Evolutionary conservation across 2,329 filamentous ascomycete species (phyloP).

Genomic region (Colletotrichum paranaense): DNA sequence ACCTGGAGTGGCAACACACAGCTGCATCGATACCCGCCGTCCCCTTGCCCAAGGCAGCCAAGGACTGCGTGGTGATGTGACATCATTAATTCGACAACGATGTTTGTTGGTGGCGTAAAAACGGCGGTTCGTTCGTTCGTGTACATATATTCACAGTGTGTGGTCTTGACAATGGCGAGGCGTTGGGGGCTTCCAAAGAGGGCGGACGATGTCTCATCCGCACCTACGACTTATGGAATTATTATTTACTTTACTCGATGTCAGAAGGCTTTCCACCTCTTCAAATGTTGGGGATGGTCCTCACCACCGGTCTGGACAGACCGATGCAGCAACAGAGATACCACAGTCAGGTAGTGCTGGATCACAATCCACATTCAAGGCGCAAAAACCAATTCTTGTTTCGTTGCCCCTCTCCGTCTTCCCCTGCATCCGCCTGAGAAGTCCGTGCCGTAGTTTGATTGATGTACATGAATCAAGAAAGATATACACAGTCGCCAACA

Average conservation of each 20-base stretch:
- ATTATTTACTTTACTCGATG: constrained; percentile 23
- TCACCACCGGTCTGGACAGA: constrained; percentile 13
- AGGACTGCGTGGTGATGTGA: constrained; percentile 61
- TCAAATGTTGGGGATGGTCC: background rate
- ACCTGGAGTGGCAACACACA: constrained; percentile 68
- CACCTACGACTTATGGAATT: constrained; percentile 21
- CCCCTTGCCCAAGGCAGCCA: constrained; percentile 44
- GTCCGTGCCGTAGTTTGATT: background rate
- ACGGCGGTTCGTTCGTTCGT: constrained; percentile 1
- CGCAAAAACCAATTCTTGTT: constrained; percentile 17
- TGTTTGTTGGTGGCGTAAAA: constrained; percentile 19
- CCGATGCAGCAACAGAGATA: constrained; percentile 14
- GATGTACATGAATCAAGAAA: constrained; percentile 1
- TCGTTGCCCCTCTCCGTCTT: background rate
- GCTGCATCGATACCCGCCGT: constrained; percentile 49
- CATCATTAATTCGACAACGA: constrained; percentile 9
- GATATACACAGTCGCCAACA: background rate
- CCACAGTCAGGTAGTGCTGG: constrained; percentile 17
- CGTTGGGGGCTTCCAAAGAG: constrained; percentile 20
- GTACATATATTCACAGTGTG: constrained; percentile 11
- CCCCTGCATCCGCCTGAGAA: background rate
- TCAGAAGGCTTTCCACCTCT: background rate
- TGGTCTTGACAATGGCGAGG: constrained; percentile 25
- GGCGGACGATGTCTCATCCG: constrained; percentile 1
- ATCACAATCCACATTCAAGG: constrained; percentile 30